Percentiles rank a stretch among this genome's conserved stretches.
Conservation (phyloP, 2,329 filamentous ascomycete species). For the Neopestalotiopsis rosae region DNA sequence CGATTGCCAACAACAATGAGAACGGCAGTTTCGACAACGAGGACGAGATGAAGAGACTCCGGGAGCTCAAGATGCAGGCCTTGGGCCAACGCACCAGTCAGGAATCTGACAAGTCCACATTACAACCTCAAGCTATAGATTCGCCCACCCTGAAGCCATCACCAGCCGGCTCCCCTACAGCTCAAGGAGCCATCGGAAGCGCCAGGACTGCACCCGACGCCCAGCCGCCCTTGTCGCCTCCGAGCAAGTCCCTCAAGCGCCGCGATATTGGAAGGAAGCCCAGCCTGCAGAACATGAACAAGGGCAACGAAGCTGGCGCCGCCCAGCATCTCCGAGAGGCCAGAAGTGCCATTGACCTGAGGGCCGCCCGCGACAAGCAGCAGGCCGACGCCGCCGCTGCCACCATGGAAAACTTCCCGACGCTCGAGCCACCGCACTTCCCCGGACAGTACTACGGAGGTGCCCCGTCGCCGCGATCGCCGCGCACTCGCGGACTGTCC, state of each 20-base stretch:
- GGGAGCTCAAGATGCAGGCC: constrained; percentile 6
- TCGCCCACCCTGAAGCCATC: constrained; percentile 1
- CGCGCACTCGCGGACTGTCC: background rate
- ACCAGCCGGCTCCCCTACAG: background rate
- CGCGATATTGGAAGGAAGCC: background rate
- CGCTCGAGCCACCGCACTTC: background rate
- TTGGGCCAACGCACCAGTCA: background rate
- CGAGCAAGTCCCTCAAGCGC: constrained; percentile 2
- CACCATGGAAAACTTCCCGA: background rate
- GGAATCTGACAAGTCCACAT: background rate
- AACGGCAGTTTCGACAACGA: background rate
- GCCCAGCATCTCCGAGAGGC: constrained; percentile 9
- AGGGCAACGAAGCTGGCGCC: background rate
- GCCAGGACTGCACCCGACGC: background rate
- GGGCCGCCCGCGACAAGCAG: constrained; percentile 1
- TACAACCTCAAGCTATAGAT: constrained; percentile 1
- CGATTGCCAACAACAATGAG: background rate
- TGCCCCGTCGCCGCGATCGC: background rate
- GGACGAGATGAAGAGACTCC: constrained; percentile 17
- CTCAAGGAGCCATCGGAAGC: background rate
- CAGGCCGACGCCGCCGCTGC: background rate
- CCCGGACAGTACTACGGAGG: too few relatives aligned
- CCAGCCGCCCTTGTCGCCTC: constrained; percentile 12
- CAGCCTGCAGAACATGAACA: constrained; percentile 5
- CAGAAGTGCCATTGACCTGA: background rate